Percentiles rank a stretch among this genome's conserved stretches.
Evolutionary conservation across 2,329 filamentous ascomycete species (phyloP).

Genomic region (Pseudogymnoascus sp.): DNA sequence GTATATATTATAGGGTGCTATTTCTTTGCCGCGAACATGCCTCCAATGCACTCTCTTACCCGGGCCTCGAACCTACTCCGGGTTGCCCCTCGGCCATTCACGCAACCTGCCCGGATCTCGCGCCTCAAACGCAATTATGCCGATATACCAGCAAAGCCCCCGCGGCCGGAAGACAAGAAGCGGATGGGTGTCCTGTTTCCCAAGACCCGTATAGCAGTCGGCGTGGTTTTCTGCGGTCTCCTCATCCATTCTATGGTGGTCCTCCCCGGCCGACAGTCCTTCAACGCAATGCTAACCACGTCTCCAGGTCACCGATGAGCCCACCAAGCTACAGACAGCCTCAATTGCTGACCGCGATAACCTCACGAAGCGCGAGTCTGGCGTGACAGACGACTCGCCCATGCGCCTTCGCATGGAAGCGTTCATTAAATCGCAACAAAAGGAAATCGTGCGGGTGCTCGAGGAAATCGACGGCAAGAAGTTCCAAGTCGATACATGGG

Average conservation of each 20-base stretch:
- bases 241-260: constrained; percentile 43
- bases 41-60: constrained; percentile 1
- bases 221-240: constrained; percentile 38
- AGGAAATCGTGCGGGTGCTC: constrained; percentile 74
- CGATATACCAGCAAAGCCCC: constrained; percentile 8
- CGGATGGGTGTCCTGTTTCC: constrained; percentile 31
- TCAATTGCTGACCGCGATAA: constrained; percentile 80
- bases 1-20: constrained; percentile 4
- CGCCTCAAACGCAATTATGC: constrained; percentile 19
- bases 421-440: constrained; percentile 88
- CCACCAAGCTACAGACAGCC: constrained; percentile 46
- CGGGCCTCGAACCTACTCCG: background rate
- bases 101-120: constrained; percentile 7
- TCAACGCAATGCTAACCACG: constrained; percentile 16
- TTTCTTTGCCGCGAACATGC: background rate
- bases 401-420: constrained; percentile 98
- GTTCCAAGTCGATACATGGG: constrained; percentile 82
- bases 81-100: constrained; percentile 4
- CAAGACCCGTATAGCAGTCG: constrained; percentile 39
- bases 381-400: constrained; percentile 68
- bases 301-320: constrained; percentile 24
- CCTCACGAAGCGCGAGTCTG: constrained; percentile 67
- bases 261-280: background rate
- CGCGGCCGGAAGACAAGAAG: constrained; percentile 7
- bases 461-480: constrained; percentile 73